Conservation (phyloP, 257 asterid genomes). For the Scutellaria barbata region DNA sequence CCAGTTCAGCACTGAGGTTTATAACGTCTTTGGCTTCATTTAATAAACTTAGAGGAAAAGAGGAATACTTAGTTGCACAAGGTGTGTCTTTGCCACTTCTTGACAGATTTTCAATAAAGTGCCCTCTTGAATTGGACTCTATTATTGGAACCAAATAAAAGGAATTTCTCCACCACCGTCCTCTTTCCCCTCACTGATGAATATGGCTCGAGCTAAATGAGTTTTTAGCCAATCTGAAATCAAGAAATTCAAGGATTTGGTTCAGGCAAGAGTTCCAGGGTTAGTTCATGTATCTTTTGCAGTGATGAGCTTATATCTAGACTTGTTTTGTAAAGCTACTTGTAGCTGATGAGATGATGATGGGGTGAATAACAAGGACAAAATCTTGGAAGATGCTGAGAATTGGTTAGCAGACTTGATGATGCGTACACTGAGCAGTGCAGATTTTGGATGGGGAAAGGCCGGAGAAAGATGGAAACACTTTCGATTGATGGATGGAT, state of each 20-base stretch:
- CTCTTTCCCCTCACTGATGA: slow-evolving; percentile 36
- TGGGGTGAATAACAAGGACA: neutral
- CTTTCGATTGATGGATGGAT: slow-evolving; percentile 34
- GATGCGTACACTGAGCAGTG: neutral
- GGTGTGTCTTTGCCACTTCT: slow-evolving; percentile 27
- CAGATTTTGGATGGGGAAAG: slow-evolving; percentile 43
- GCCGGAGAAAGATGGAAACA: too few relatives aligned
- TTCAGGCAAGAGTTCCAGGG: slow-evolving; percentile 5
- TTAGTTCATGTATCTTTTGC: neutral
- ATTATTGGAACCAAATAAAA: slow-evolving; percentile 26
- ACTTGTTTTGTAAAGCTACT: neutral
- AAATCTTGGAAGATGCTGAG: slow-evolving; percentile 24
- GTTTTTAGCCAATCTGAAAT: slow-evolving; percentile 36
- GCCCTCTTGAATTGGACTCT: slow-evolving; percentile 33
- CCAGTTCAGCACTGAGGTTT: slow-evolving; percentile 42
- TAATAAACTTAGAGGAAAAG: slow-evolving; percentile 33
- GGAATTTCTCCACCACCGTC: neutral
- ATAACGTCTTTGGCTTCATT: slow-evolving; percentile 52
- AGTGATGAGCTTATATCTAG: neutral
- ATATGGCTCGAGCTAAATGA: slow-evolving; percentile 49
- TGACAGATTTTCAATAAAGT: slow-evolving; percentile 34
- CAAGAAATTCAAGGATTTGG: slow-evolving; percentile 43
- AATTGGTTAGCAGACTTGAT: neutral
- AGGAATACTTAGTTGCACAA: neutral
- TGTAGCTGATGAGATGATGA: neutral